These are phyloP conservation scores for Curvularia eragrostidis DNA, from an alignment of 2,329 filamentous ascomycete genomes.

Conservation along the genomic window DNA sequence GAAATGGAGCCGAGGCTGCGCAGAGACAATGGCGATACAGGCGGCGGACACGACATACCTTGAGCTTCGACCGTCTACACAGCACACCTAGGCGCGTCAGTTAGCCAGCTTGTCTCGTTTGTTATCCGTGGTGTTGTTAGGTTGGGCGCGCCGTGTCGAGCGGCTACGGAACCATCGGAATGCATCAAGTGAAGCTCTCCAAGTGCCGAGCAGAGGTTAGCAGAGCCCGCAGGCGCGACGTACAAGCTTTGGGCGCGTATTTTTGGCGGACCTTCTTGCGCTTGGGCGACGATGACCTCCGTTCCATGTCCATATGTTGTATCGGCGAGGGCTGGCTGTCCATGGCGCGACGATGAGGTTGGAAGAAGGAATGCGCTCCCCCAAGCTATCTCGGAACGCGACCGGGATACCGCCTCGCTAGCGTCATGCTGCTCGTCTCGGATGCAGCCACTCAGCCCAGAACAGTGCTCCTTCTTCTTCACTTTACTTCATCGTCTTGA, in stretches of 20 bases:
- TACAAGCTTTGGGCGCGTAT: conserved; percentile 47
- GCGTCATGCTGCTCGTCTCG: conserved; percentile 3
- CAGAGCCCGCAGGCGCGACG: conserved; percentile 19
- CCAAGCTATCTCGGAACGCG: conserved; percentile 27
- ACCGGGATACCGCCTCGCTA: conserved; percentile 19
- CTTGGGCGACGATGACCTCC: conserved; percentile 39
- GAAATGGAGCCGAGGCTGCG: background rate
- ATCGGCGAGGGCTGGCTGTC: conserved; percentile 29
- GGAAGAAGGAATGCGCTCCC: conserved; percentile 20
- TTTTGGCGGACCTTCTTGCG: conserved; percentile 48
- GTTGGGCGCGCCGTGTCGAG: conserved; percentile 10
- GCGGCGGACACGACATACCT: conserved; percentile 28
- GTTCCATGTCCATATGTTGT: conserved; percentile 29
- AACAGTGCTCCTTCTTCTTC: background rate
- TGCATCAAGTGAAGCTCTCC: conserved; percentile 17
- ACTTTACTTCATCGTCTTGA: background rate
- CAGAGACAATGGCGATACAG: background rate
- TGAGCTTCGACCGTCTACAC: conserved; percentile 47
- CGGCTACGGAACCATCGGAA: conserved; percentile 38
- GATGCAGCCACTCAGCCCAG: background rate
- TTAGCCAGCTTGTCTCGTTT: conserved; percentile 20
- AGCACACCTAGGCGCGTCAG: conserved; percentile 36
- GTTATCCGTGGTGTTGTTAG: background rate
- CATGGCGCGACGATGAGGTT: conserved; percentile 32
- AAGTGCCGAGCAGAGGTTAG: conserved; percentile 3